These are phyloP conservation scores for Closterium sp. DNA, from an alignment of 139 green algal species.

Conservation along the genomic window DNA sequence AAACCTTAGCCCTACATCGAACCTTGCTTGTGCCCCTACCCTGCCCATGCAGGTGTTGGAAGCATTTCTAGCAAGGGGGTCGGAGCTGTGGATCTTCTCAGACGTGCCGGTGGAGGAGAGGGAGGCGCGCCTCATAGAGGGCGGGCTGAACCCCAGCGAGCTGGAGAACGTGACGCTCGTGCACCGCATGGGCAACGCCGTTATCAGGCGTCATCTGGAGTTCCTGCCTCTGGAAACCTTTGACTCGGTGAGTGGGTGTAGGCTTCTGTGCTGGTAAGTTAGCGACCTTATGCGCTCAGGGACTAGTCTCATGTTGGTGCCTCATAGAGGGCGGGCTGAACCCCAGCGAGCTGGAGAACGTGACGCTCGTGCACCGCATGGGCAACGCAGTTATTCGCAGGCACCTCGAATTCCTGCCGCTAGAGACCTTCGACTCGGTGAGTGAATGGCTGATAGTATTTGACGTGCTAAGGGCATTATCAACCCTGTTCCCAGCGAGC, in stretches of 20 bases:
- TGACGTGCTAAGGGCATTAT: too few species aligned
- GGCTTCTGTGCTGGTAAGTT: too few species aligned
- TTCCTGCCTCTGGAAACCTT: constrained; percentile 56
- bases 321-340: too few species aligned
- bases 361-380: constrained; percentile 51
- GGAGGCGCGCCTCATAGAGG: constrained; percentile 40
- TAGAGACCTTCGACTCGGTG: constrained; percentile 55
- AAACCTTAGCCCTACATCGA: too few species aligned
- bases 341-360: too few species aligned
- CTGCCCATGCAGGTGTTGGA: too few species aligned
- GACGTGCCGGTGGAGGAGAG: constrained; percentile 53
- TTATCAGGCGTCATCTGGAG: constrained; percentile 56
- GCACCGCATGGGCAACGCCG: constrained; percentile 55
- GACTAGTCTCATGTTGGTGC: too few species aligned
- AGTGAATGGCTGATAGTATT: too few species aligned
- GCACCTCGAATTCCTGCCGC: constrained; percentile 53
- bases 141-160: constrained; percentile 44
- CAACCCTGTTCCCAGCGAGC: constrained; percentile 30
- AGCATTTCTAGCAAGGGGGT: constrained; percentile 49
- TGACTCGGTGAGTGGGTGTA: constrained; percentile 50
- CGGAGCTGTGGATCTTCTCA: constrained; percentile 61
- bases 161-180: constrained; percentile 55
- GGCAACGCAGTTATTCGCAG: constrained; percentile 55
- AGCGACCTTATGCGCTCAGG: too few species aligned
- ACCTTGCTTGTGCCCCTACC: too few species aligned